A percentile compares a stretch with the other conserved stretches of the same genome.
These are phyloP conservation scores for Sarocladium brachiariae DNA, from an alignment of 2,329 filamentous ascomycete species.

Conservation along the genomic window DNA sequence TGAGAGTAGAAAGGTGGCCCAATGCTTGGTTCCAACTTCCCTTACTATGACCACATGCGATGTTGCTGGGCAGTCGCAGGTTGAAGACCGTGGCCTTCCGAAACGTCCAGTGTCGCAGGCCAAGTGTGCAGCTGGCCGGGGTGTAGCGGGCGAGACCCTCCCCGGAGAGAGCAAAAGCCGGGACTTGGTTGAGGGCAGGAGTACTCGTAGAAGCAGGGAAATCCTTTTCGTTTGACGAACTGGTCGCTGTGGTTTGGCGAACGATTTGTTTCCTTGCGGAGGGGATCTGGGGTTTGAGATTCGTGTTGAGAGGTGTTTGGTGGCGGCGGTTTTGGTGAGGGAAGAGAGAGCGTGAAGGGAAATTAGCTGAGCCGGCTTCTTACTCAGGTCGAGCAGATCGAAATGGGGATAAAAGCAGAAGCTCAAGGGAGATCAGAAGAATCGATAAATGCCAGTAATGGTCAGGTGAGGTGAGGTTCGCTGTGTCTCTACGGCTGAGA, in stretches of 20 bases:
- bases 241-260: neutral
- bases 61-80: conserved; percentile 6
- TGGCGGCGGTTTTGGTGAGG: neutral
- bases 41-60: conserved; percentile 5
- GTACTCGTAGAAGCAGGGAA: no score
- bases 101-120: conserved; percentile 8
- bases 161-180: conserved; percentile 1
- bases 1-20: neutral
- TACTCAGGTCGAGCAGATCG: no score
- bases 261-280: conserved; percentile 5
- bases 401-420: neutral
- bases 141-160: no score
- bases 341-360: no score
- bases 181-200: neutral
- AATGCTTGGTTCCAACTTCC: neutral
- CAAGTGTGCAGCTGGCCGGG: neutral
- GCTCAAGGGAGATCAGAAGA: neutral
- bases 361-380: no score
- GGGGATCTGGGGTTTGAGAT: conserved; percentile 5
- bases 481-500: neutral
- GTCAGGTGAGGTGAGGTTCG: neutral
- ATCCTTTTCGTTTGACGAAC: neutral
- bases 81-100: neutral
- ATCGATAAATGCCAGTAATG: neutral
- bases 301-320: neutral